A percentile compares a stretch with the other conserved stretches of the same genome.
phyloP scores from a whole-genome alignment of 768 basidiomycete genomes.

The Suillus discolor region DNA sequence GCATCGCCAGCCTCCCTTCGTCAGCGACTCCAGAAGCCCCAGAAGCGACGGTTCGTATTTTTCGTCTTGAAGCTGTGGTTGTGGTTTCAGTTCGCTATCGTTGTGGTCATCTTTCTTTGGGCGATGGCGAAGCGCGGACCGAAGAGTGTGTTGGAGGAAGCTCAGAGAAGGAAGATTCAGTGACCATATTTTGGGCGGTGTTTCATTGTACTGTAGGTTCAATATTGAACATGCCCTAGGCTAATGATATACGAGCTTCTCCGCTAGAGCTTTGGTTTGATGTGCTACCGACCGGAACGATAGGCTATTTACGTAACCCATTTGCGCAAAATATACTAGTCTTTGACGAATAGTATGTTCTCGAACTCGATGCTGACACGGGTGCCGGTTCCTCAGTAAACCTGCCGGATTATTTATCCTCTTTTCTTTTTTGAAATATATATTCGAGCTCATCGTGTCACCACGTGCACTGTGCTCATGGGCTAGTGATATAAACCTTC shows the following conservation, averaged over 20 bases:
- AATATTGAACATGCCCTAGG: conserved; percentile 21
- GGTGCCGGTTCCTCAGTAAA: background rate
- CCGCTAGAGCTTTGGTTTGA: background rate
- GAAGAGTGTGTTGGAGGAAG: conserved; percentile 61
- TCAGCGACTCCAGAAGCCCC: conserved; percentile 21
- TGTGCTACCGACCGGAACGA: background rate
- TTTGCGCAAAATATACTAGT: background rate
- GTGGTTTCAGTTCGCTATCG: conserved; percentile 79
- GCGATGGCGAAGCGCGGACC: conserved; percentile 81
- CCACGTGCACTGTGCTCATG: too few relatives aligned
- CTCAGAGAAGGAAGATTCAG: conserved; percentile 32
- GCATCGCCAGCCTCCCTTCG: conserved; percentile 1
- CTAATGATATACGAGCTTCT: background rate
- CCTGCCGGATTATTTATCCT: background rate
- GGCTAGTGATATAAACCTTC: background rate
- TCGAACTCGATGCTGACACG: background rate
- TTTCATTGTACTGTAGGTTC: conserved; percentile 14
- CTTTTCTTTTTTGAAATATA: conserved; percentile 45
- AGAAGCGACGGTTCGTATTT: conserved; percentile 37
- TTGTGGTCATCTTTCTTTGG: conserved; percentile 78
- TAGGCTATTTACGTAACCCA: too few relatives aligned
- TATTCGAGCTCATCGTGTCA: too few relatives aligned
- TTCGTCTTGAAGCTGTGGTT: conserved; percentile 78
- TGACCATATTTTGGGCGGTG: conserved; percentile 8
- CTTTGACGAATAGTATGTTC: background rate